These are phyloP conservation scores for Blastobotrys mokoenaii DNA, from an alignment of 805 yeast genomes.

Conservation along the genomic window DNA sequence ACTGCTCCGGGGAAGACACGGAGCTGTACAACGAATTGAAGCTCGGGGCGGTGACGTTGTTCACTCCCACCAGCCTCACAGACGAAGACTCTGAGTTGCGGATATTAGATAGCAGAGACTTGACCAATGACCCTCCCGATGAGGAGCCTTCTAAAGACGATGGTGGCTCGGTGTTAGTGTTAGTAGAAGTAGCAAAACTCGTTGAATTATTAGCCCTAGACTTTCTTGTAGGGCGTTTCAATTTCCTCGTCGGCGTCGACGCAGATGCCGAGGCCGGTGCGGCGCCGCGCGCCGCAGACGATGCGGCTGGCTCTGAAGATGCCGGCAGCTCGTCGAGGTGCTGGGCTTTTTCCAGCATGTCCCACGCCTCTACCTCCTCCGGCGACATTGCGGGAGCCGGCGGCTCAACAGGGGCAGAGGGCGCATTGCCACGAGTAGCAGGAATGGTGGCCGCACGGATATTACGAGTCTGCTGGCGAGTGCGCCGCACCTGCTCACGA, in stretches of 20 bases:
- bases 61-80: too few relatives aligned
- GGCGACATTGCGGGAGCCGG: slow-evolving; percentile 2
- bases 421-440: too few relatives aligned
- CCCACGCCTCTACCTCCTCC: slow-evolving; percentile 26
- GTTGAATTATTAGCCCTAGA: neutral
- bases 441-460: too few relatives aligned
- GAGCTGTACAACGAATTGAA: too few relatives aligned
- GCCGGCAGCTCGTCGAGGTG: slow-evolving; percentile 1
- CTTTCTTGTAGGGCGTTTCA: slow-evolving; percentile 22
- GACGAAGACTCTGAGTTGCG: slow-evolving; percentile 7
- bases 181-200: neutral
- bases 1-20: too few relatives aligned
- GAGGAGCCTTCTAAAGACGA: neutral
- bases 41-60: too few relatives aligned
- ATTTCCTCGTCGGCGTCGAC: slow-evolving; percentile 14
- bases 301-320: slow-evolving; percentile 2
- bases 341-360: slow-evolving; percentile 23
- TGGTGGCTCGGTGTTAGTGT: neutral
- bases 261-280: slow-evolving; percentile 4
- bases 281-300: slow-evolving; percentile 13
- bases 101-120: slow-evolving; percentile 20
- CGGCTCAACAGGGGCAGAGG: too few relatives aligned
- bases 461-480: neutral
- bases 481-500: neutral
- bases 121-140: slow-evolving; percentile 13